Evolutionary conservation across 2,329 filamentous ascomycete species (phyloP).

Genomic region (Zymoseptoria tritici): DNA sequence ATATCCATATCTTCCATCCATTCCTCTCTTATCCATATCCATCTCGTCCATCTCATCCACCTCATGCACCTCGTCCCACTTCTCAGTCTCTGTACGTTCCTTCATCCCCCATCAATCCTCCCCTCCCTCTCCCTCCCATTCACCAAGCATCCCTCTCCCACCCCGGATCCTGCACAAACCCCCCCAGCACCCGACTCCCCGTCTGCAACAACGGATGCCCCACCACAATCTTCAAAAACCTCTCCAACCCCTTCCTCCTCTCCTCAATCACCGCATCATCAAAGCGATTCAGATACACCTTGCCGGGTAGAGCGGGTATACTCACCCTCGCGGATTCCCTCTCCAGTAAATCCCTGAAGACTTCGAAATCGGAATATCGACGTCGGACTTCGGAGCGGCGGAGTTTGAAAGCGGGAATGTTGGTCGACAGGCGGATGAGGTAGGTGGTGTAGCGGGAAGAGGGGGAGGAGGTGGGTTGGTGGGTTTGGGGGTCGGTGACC

Average conservation of each 20-base stretch:
- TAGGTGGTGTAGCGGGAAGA: conserved; percentile 83
- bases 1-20: neutral
- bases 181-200: conserved; percentile 89
- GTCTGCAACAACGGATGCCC: conserved; percentile 95
- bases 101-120: neutral
- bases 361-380: conserved; percentile 96
- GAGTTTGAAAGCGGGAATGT: conserved; percentile 98
- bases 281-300: conserved; percentile 97
- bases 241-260: conserved; percentile 79
- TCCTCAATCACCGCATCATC: conserved; percentile 98
- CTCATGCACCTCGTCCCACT: too few relatives aligned
- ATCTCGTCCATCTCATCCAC: neutral
- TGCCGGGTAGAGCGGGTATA: conserved; percentile 90
- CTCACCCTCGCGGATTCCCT: conserved; percentile 89
- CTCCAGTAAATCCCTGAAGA: conserved; percentile 97
- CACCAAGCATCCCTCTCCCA: conserved; percentile 90
- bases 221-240: conserved; percentile 95
- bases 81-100: too few relatives aligned
- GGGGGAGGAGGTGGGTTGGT: conserved; percentile 64
- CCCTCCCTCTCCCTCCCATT: neutral
- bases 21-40: neutral
- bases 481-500: conserved; percentile 89
- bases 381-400: conserved; percentile 76
- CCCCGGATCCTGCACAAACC: conserved; percentile 91
- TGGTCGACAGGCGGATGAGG: conserved; percentile 94